These are phyloP conservation scores for Escovopsis sp. DNA, from an alignment of 2,329 filamentous ascomycete genomes.

Conservation along the genomic window DNA sequence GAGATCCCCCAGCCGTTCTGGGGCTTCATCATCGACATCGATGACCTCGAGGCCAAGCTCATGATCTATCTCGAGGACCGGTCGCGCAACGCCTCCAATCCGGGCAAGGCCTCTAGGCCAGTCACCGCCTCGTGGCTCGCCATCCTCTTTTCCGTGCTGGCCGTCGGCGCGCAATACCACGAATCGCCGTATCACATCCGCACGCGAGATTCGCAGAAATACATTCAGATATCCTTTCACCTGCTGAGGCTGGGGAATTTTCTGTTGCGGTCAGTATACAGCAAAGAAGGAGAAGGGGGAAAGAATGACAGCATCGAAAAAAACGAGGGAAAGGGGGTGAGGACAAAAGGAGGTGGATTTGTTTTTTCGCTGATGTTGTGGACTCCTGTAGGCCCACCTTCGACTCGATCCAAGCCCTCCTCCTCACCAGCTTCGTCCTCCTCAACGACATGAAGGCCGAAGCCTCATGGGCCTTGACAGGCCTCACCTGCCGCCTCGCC, in stretches of 20 bases:
- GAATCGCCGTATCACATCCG: slow-evolving; percentile 47
- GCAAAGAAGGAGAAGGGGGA: too few relatives aligned
- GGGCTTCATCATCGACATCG: slow-evolving; percentile 51
- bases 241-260: slow-evolving; percentile 50
- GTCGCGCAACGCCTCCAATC: slow-evolving; percentile 36
- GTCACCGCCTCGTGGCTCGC: slow-evolving; percentile 51
- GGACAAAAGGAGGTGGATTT: background rate
- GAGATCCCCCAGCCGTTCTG: slow-evolving; percentile 53
- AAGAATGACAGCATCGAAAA: too few relatives aligned
- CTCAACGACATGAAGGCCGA: slow-evolving; percentile 57
- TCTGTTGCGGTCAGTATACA: slow-evolving; percentile 36
- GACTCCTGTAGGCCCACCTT: slow-evolving; percentile 35
- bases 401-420: slow-evolving; percentile 48
- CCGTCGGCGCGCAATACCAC: slow-evolving; percentile 51
- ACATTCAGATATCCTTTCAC: slow-evolving; percentile 49
- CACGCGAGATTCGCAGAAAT: slow-evolving; percentile 43
- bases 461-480: slow-evolving; percentile 49
- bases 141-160: slow-evolving; percentile 48
- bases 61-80: slow-evolving; percentile 52
- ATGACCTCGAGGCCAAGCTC: slow-evolving; percentile 47
- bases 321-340: slow-evolving; percentile 3
- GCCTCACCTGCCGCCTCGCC: slow-evolving; percentile 48
- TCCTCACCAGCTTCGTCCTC: slow-evolving; percentile 47
- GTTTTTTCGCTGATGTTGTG: slow-evolving; percentile 6
- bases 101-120: slow-evolving; percentile 29